phyloP scores from a whole-genome alignment of 2,329 filamentous ascomycete genomes.

The Rhinocladiella similis region DNA sequence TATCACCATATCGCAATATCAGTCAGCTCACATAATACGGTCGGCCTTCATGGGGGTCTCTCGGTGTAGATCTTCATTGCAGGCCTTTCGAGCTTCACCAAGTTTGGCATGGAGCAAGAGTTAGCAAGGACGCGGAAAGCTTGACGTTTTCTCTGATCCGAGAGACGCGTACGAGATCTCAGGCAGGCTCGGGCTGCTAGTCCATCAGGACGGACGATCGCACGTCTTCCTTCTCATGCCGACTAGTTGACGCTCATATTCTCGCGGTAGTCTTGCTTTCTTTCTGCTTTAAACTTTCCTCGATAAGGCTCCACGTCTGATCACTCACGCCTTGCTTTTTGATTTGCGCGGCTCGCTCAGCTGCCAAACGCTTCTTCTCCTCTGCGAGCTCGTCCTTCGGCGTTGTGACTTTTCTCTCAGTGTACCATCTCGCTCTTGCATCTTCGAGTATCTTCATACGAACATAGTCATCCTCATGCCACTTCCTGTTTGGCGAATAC shows the following conservation, averaged over 20 bases:
- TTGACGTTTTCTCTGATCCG: too few relatives aligned
- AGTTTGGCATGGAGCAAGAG: too few relatives aligned
- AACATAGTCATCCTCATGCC: constrained; percentile 27
- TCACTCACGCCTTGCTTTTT: constrained; percentile 10
- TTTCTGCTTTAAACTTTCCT: neutral
- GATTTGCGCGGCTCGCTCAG: constrained; percentile 7
- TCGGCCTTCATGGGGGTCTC: too few relatives aligned
- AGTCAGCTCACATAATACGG: too few relatives aligned
- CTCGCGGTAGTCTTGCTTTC: neutral
- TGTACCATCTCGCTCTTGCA: constrained; percentile 26
- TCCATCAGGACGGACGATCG: neutral
- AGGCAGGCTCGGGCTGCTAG: too few relatives aligned
- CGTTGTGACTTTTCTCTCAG: constrained; percentile 18
- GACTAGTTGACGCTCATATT: neutral
- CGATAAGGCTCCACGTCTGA: constrained; percentile 7
- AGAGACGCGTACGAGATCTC: too few relatives aligned
- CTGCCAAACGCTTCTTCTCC: constrained; percentile 7
- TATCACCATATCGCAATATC: too few relatives aligned
- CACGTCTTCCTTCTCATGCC: neutral
- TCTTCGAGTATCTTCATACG: constrained; percentile 29
- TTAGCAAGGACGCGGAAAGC: too few relatives aligned
- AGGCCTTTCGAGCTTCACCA: too few relatives aligned
- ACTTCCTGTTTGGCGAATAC: constrained; percentile 13
- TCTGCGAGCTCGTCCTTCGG: constrained; percentile 12
- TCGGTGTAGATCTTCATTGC: too few relatives aligned